Conservation (phyloP, 345 rosid genomes). For the Draba incana region DNA sequence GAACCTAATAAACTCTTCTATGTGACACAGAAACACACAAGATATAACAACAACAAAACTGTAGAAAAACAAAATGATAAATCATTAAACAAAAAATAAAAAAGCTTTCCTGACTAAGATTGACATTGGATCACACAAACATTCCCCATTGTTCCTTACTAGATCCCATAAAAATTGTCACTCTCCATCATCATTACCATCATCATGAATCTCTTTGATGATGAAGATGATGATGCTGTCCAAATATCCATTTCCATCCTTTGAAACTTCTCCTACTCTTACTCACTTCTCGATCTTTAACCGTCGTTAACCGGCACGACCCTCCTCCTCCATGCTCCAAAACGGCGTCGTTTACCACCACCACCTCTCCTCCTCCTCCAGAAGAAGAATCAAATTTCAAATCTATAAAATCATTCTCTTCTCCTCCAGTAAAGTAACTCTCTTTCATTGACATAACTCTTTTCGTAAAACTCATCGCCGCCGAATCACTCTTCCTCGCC, state of each 20-base stretch:
- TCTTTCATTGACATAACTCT: constrained; percentile 76
- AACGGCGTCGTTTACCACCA: constrained; percentile 38
- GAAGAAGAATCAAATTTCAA: constrained; percentile 67
- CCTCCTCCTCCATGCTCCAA: constrained; percentile 51
- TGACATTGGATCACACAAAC: constrained; percentile 36
- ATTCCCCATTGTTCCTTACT: constrained; percentile 20
- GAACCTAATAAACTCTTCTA: too few species aligned
- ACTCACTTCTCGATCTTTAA: constrained; percentile 62
- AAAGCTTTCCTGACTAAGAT: constrained; percentile 21
- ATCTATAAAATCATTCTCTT: constrained; percentile 88
- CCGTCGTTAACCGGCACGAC: constrained; percentile 62
- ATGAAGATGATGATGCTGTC: constrained; percentile 49
- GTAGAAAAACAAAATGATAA: constrained; percentile 22
- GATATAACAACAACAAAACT: background rate
- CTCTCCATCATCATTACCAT: constrained; percentile 4
- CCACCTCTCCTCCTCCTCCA: constrained; percentile 62
- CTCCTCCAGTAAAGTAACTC: constrained; percentile 66
- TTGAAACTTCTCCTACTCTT: constrained; percentile 83
- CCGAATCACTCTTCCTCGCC: constrained; percentile 48
- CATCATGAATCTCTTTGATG: constrained; percentile 30
- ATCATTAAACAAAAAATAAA: background rate
- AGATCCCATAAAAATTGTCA: constrained; percentile 27
- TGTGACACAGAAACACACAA: too few species aligned
- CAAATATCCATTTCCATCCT: constrained; percentile 95
- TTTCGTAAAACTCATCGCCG: constrained; percentile 47